These are phyloP conservation scores for Aureobasidium sp. DNA, from an alignment of 2,329 filamentous ascomycete species.

Conservation along the genomic window DNA sequence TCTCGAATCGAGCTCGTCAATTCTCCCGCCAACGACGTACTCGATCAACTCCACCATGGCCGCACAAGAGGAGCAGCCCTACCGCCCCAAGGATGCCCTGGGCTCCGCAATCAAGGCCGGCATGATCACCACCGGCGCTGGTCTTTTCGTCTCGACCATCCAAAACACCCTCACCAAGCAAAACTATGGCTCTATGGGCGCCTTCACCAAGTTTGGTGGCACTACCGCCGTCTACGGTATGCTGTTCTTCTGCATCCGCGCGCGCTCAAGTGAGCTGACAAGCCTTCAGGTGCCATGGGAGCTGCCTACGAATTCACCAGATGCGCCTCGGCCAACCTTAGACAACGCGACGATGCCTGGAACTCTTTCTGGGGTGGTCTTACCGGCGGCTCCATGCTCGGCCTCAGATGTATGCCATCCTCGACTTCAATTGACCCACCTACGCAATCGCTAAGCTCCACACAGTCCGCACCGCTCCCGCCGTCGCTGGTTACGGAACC, in stretches of 20 bases:
- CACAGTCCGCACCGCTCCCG: constrained; percentile 53
- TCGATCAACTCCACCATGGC: background rate
- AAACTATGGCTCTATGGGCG: constrained; percentile 71
- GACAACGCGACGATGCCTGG: constrained; percentile 71
- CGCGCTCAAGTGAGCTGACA: background rate
- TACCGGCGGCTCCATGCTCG: constrained; percentile 62
- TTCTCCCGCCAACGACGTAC: constrained; percentile 1
- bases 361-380: constrained; percentile 72
- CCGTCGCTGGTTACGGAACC: constrained; percentile 60
- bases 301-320: constrained; percentile 71
- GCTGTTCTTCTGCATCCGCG: constrained; percentile 19
- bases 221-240: constrained; percentile 62
- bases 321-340: constrained; percentile 71
- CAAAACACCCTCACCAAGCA: constrained; percentile 79
- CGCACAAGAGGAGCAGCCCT: constrained; percentile 36
- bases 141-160: constrained; percentile 65
- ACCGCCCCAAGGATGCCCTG: constrained; percentile 69
- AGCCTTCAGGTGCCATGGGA: constrained; percentile 57
- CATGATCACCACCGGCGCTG: constrained; percentile 56
- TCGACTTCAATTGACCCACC: background rate
- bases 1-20: background rate
- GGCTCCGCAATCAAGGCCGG: constrained; percentile 56
- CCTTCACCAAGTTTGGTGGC: constrained; percentile 71
- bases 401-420: constrained; percentile 57
- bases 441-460: constrained; percentile 16